Conservation (phyloP, 305 asterid genomes). For the Fraxinus nigra region DNA sequence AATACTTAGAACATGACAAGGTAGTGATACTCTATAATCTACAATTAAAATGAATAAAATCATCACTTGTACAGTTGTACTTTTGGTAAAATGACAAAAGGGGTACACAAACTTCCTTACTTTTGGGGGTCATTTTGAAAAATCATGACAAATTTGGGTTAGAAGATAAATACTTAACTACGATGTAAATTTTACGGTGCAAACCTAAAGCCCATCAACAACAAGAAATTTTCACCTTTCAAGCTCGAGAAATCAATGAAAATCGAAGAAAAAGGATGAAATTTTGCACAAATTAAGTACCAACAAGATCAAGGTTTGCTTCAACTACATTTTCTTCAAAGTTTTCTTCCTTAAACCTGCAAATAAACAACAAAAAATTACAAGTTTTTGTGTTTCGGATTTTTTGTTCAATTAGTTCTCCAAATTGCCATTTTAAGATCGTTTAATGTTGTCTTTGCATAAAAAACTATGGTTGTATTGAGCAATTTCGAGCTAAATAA, state of each 20-base stretch:
- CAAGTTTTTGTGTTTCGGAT: too few species aligned
- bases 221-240: too few species aligned
- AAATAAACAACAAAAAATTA: too few species aligned
- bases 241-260: too few species aligned
- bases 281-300: too few species aligned
- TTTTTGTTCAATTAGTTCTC: neutral
- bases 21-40: neutral
- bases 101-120: neutral
- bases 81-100: neutral
- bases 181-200: neutral
- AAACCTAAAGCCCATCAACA: neutral
- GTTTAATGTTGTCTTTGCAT: neutral
- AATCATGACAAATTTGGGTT: neutral
- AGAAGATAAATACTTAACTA: neutral
- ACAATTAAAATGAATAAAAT: neutral
- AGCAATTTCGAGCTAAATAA: neutral
- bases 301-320: too few species aligned
- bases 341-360: too few species aligned
- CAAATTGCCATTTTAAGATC: neutral
- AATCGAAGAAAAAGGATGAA: too few species aligned
- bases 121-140: neutral
- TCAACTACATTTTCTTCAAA: too few species aligned
- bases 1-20: neutral
- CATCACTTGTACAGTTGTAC: neutral
- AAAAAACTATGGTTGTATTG: neutral